Evolutionary conservation across 2,329 filamentous ascomycete genomes (phyloP), one percentile per base, ranked within the genome.

Genomic region (Capronia americana): DNA sequence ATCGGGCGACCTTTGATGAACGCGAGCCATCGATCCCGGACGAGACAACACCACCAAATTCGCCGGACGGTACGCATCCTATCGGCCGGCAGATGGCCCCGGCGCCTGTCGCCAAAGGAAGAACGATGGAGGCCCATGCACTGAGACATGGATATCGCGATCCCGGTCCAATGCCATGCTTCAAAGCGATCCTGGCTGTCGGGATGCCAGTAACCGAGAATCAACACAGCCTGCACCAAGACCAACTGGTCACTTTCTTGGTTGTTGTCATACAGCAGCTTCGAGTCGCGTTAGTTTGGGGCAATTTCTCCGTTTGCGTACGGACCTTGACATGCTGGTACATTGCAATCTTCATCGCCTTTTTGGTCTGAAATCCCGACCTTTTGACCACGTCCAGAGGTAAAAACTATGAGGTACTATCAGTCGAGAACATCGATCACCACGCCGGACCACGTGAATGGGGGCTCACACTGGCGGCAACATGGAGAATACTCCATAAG

Each of bases 271-370:
- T 46, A 46, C 11, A 46, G 41, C 41, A 46, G 41, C 41, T 46
- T 46, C 11, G 34, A 41, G 34, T 41, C 7, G 14, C 34, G 41
- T 46, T 46, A 46, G 41, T 46, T 46, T 41, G n/a, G n/a, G n/a
- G n/a, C 34, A 41, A 41, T 41, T 14, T 14, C 34, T 7, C 34
- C 34, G 34, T 7, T 41, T 7, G 34, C 34, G 7, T 41, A 41
- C 34, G 34, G 14, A 46, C 41, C 41, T 46, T 46, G 41, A 46
- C 41, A 46, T 46, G 41, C 41, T 46, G 41, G 41, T 46, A 46
- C 41, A 46, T 46, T 46, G 41, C 41, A 10, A 46, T 5, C 41
- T 46, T 46, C 41, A 46, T 46, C 1, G 41, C 41, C 41, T 46
- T 46, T 46, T 20, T 46, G 14, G 41, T 46, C 20, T 46, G 41